These are phyloP conservation scores for Raffaelea albimanens DNA, from an alignment of 2,329 filamentous ascomycete genomes.

Conservation along the genomic window DNA sequence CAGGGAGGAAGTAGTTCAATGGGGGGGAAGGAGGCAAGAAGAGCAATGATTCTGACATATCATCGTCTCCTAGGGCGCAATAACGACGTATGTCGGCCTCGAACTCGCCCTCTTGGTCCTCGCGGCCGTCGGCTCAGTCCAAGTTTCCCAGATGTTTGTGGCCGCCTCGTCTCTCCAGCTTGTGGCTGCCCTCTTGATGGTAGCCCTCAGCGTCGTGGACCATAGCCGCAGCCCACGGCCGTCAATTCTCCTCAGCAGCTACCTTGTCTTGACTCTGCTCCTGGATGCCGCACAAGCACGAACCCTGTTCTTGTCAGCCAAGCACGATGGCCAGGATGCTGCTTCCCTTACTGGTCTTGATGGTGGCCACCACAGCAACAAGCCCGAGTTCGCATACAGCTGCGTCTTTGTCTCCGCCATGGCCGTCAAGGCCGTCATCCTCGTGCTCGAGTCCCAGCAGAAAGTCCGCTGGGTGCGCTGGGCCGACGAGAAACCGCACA, in stretches of 20 bases:
- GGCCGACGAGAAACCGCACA: background rate
- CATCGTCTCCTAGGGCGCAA: no score
- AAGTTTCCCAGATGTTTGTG: background rate
- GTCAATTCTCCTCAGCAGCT: slow-evolving; percentile 24
- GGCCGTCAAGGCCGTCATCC: slow-evolving; percentile 11
- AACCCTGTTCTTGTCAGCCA: slow-evolving; percentile 28
- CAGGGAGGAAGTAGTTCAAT: no score
- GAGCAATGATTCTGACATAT: no score
- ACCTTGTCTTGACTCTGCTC: slow-evolving; percentile 30
- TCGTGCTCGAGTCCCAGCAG: slow-evolving; percentile 13
- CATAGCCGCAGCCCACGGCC: background rate
- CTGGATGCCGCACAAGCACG: slow-evolving; percentile 31
- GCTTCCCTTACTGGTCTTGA: background rate
- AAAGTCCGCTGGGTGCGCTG: slow-evolving; percentile 5
- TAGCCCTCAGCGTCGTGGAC: background rate
- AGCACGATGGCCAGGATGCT: no score
- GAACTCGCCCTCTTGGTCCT: background rate
- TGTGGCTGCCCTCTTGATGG: background rate
- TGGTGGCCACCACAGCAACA: background rate
- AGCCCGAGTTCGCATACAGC: slow-evolving; percentile 6
- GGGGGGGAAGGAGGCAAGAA: no score
- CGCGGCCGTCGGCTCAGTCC: background rate
- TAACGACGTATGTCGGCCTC: background rate
- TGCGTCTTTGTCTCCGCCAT: slow-evolving; percentile 7
- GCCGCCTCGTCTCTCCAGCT: background rate